Conservation (phyloP, 2,329 filamentous ascomycete genomes). For the Cercospora brassicicola region DNA sequence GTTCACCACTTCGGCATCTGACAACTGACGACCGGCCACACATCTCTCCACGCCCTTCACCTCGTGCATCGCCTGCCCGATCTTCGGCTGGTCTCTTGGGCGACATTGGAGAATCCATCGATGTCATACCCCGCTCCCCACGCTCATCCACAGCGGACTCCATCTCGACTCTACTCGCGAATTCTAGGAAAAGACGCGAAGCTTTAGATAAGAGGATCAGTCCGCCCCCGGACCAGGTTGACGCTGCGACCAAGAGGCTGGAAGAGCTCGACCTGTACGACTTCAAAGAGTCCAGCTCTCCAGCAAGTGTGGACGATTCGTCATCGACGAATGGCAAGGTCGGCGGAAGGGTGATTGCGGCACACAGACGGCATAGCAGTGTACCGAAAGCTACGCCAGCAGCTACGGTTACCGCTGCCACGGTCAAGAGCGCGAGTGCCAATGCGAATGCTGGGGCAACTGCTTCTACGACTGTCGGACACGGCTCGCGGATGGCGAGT, state of each 20-base stretch:
- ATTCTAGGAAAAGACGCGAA: conserved; percentile 19
- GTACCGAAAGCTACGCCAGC: conserved; percentile 29
- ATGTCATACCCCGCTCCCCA: not conserved
- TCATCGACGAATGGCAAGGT: not conserved
- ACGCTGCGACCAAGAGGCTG: conserved; percentile 29
- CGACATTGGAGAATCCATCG: conserved; percentile 5
- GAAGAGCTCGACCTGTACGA: conserved; percentile 39
- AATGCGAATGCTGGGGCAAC: not conserved
- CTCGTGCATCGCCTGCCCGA: conserved; percentile 7
- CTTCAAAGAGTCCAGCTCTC: conserved; percentile 37
- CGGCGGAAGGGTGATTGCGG: not conserved
- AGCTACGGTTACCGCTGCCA: not conserved
- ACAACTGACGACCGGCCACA: conserved; percentile 14
- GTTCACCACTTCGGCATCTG: conserved; percentile 12
- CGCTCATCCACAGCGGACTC: conserved; percentile 7
- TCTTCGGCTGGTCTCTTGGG: not conserved
- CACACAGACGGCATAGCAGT: conserved; percentile 32
- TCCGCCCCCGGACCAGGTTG: conserved; percentile 15
- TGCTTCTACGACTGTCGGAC: not conserved
- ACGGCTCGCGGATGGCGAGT: conserved; percentile 32
- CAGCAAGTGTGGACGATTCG: conserved; percentile 9
- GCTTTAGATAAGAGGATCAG: conserved; percentile 13
- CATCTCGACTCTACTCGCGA: conserved; percentile 18
- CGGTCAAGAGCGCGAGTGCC: not conserved
- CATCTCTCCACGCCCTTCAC: conserved; percentile 8